phyloP scores from a whole-genome alignment of 441 rosid genomes.

The Biscutella auriculata region DNA sequence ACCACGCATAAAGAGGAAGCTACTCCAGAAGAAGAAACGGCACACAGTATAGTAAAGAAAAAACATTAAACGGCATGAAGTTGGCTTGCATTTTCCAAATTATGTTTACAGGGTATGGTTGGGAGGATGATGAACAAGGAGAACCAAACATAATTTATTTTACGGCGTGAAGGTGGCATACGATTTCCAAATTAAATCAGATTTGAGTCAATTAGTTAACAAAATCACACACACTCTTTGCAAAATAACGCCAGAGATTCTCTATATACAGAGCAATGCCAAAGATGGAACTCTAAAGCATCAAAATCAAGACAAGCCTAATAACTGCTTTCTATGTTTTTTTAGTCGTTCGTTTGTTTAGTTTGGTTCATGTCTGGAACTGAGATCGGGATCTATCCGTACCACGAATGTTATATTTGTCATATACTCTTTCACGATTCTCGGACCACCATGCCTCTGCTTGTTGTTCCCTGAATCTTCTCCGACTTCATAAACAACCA shows the following conservation, averaged over 20 bases:
- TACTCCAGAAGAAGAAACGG: not conserved
- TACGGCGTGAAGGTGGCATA: no score
- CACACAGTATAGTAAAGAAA: not conserved
- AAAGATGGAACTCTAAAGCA: not conserved
- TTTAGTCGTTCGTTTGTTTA: not conserved
- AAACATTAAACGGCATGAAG: not conserved
- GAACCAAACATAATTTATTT: no score
- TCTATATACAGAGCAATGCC: conserved; percentile 2
- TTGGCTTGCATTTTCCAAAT: no score
- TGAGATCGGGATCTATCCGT: conserved; percentile 49
- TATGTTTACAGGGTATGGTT: no score
- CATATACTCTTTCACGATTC: conserved; percentile 85
- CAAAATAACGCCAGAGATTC: not conserved
- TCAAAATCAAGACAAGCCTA: not conserved
- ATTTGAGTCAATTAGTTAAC: not conserved
- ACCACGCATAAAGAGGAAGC: not conserved
- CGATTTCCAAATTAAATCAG: not conserved
- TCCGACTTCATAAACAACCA: conserved; percentile 49
- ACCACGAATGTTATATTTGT: conserved; percentile 66
- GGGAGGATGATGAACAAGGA: no score
- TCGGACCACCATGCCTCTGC: conserved; percentile 98
- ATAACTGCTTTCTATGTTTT: conserved; percentile 4
- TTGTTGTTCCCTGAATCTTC: conserved; percentile 92
- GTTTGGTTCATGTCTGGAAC: conserved; percentile 5
- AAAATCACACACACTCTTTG: conserved; percentile 9